These are phyloP conservation scores for Massariosphaeria phaeospora DNA, from an alignment of 495 filamentous ascomycete species.

Conservation along the genomic window DNA sequence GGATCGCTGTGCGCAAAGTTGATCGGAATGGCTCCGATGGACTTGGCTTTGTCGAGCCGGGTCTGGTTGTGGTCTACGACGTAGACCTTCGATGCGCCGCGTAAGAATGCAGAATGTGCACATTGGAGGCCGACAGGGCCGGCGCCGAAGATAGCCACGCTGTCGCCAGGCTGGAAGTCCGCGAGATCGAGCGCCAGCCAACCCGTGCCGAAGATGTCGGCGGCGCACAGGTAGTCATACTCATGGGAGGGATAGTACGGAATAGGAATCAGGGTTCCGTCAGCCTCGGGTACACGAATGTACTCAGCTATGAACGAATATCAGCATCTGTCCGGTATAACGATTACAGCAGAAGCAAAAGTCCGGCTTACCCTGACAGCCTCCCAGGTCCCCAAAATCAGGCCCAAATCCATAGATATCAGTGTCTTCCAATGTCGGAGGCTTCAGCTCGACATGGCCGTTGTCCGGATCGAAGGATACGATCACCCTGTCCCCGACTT, in stretches of 20 bases:
- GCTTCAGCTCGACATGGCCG: background rate
- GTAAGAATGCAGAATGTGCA: slow-evolving; percentile 51
- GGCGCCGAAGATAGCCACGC: slow-evolving; percentile 49
- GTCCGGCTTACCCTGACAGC: no score
- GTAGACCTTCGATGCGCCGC: slow-evolving; percentile 51
- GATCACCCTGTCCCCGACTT: slow-evolving; percentile 46
- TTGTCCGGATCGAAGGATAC: slow-evolving; percentile 58
- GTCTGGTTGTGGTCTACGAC: slow-evolving; percentile 54
- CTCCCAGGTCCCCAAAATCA: slow-evolving; percentile 52
- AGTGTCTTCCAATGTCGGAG: background rate
- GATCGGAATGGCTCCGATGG: slow-evolving; percentile 48
- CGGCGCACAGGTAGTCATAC: slow-evolving; percentile 38
- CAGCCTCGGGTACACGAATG: slow-evolving; percentile 53
- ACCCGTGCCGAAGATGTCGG: slow-evolving; percentile 58
- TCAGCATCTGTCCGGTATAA: slow-evolving; percentile 55
- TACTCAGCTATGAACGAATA: slow-evolving; percentile 60
- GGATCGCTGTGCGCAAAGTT: slow-evolving; percentile 39
- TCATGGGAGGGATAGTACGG: slow-evolving; percentile 37
- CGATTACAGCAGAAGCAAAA: no score
- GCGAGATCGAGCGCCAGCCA: slow-evolving; percentile 55
- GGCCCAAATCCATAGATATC: background rate
- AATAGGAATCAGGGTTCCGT: slow-evolving; percentile 53
- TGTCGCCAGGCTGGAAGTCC: slow-evolving; percentile 53
- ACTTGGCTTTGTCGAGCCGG: slow-evolving; percentile 48
- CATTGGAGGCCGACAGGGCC: slow-evolving; percentile 54